phyloP scores from a whole-genome alignment of 139 green algal species.

The Diplosphaera chodatii region DNA sequence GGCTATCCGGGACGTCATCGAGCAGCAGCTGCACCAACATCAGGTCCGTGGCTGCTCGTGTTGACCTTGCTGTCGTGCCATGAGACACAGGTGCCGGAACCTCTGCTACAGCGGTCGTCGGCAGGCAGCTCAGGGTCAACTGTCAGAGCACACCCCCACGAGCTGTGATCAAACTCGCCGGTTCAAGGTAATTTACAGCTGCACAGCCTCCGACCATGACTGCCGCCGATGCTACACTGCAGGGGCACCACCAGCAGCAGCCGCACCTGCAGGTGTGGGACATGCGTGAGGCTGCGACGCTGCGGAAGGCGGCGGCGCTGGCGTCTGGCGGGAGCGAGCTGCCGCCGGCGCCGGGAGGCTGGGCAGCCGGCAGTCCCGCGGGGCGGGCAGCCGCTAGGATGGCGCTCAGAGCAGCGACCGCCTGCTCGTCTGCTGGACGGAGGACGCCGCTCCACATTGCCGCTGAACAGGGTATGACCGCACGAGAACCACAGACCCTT shows the following conservation, averaged over 20 bases:
- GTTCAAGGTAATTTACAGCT: too few relatives aligned
- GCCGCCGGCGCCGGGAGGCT: not conserved
- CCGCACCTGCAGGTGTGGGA: slow-evolving; percentile 23
- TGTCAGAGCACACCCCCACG: too few relatives aligned
- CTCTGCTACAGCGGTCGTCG: too few relatives aligned
- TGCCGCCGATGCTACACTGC: too few relatives aligned
- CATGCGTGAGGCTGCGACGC: slow-evolving; percentile 2
- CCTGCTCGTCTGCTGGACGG: slow-evolving; percentile 51
- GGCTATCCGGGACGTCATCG: slow-evolving; percentile 4
- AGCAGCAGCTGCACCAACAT: too few relatives aligned
- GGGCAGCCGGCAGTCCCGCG: not conserved
- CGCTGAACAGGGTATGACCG: slow-evolving; percentile 42
- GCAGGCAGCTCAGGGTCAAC: too few relatives aligned
- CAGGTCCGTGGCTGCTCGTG: too few relatives aligned
- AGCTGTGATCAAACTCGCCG: too few relatives aligned
- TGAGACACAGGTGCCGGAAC: too few relatives aligned
- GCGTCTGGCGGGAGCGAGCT: not conserved
- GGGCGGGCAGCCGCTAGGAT: not conserved
- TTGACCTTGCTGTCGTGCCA: too few relatives aligned
- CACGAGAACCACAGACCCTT: too few relatives aligned
- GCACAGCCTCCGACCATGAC: too few relatives aligned
- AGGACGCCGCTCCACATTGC: slow-evolving; percentile 67
- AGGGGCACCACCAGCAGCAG: not conserved
- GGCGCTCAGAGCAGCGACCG: slow-evolving; percentile 48
- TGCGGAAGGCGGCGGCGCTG: slow-evolving; percentile 9